phyloP scores from a whole-genome alignment of 2,329 filamentous ascomycete species.

The Fusarium zealandicum region DNA sequence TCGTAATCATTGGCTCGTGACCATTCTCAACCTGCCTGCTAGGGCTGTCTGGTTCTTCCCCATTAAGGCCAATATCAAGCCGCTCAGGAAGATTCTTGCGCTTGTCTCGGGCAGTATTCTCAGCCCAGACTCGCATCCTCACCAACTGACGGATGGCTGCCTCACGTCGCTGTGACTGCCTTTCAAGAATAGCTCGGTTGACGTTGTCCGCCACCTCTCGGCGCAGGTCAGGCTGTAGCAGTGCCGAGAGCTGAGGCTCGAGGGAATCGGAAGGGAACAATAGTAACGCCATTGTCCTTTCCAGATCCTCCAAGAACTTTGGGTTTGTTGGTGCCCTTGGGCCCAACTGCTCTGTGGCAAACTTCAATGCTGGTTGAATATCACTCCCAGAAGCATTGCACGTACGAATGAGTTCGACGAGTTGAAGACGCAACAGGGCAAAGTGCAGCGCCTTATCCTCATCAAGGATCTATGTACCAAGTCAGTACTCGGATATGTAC shows the following conservation, averaged over 20 bases:
- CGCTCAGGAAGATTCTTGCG: conserved; percentile 44
- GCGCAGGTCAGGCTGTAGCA: conserved; percentile 82
- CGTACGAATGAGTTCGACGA: conserved; percentile 88
- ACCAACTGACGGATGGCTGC: conserved; percentile 84
- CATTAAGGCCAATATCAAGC: conserved; percentile 49
- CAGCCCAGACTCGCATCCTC: conserved; percentile 84
- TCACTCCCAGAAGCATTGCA: conserved; percentile 75
- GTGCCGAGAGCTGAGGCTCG: conserved; percentile 74
- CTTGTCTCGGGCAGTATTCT: conserved; percentile 62
- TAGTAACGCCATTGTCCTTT: conserved; percentile 90
- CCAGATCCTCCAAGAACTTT: conserved; percentile 84
- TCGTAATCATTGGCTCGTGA: conserved; percentile 62
- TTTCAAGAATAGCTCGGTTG: conserved; percentile 84
- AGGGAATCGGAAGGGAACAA: conserved; percentile 86
- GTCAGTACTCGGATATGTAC: conserved; percentile 14
- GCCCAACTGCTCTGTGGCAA: conserved; percentile 86
- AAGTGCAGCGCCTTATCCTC: conserved; percentile 85
- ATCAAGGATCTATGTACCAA: conserved; percentile 78
- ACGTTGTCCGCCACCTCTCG: conserved; percentile 85
- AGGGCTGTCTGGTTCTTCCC: conserved; percentile 45
- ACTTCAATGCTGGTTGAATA: conserved; percentile 80
- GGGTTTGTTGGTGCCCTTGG: conserved; percentile 83
- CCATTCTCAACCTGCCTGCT: conserved; percentile 49
- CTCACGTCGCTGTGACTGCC: conserved; percentile 76
- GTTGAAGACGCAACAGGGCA: conserved; percentile 84